Evolutionary conservation across 495 filamentous ascomycete species (phyloP).

Genomic region (Lasiosphaeria hispida): DNA sequence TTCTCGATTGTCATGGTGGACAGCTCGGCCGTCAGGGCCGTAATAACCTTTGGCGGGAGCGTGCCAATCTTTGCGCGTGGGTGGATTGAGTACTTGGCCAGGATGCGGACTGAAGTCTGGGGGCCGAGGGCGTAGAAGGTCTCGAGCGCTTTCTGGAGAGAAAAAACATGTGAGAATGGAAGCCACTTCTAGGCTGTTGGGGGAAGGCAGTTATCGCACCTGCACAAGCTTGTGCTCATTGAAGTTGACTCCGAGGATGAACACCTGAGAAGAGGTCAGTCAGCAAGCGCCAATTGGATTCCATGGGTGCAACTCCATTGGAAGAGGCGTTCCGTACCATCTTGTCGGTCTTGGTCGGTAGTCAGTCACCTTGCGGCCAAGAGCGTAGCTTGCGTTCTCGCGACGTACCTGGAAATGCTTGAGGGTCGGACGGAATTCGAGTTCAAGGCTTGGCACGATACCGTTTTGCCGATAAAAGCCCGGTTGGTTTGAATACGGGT

Average conservation of each 20-base stretch:
- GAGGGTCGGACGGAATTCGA: no score
- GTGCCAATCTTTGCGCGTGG: conserved; percentile 70
- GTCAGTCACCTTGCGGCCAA: conserved; percentile 20
- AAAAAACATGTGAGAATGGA: conserved; percentile 5
- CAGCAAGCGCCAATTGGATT: background rate
- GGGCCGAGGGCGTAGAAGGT: conserved; percentile 87
- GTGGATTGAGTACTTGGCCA: conserved; percentile 86
- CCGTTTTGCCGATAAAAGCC: conserved; percentile 15
- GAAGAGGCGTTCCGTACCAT: conserved; percentile 24
- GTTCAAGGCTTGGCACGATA: background rate
- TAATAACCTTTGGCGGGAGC: conserved; percentile 67
- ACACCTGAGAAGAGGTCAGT: conserved; percentile 53
- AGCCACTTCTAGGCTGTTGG: background rate
- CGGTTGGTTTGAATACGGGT: background rate
- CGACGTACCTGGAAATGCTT: conserved; percentile 1
- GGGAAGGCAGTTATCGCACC: conserved; percentile 52
- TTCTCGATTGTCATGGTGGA: conserved; percentile 93
- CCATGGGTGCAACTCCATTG: no score
- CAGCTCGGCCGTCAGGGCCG: conserved; percentile 76
- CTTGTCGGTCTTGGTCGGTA: conserved; percentile 20
- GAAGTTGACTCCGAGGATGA: conserved; percentile 85
- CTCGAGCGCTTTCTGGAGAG: conserved; percentile 71
- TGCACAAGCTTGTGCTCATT: conserved; percentile 75
- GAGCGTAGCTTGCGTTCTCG: conserved; percentile 12
- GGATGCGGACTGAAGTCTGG: conserved; percentile 64